Percentiles rank a stretch among this genome's conserved stretches.
phyloP scores from a whole-genome alignment of 139 green algal species.

The Chlamydomonas sphaeroides region DNA sequence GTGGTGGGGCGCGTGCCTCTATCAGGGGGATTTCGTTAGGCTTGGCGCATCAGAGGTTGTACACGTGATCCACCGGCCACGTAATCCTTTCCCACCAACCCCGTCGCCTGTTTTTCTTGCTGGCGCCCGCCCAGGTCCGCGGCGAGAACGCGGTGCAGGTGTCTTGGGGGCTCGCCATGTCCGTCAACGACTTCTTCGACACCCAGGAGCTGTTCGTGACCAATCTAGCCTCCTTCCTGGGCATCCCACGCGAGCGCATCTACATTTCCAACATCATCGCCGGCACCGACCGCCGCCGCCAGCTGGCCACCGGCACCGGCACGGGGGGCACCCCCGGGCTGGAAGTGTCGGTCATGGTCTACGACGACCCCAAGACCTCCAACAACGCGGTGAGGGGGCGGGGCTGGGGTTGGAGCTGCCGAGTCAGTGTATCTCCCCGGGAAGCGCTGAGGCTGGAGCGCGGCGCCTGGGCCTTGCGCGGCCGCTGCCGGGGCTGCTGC shows the following conservation, averaged over 20 bases:
- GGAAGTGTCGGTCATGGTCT: not conserved
- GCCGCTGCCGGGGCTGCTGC: not conserved
- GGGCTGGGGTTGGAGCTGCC: not conserved
- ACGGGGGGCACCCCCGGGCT: too few species aligned
- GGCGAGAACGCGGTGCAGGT: not conserved
- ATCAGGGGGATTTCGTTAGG: too few species aligned
- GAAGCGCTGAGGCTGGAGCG: too few species aligned
- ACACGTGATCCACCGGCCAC: not conserved
- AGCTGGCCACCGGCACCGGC: not conserved
- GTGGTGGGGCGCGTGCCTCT: too few species aligned
- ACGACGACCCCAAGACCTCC: not conserved
- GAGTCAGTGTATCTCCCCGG: not conserved
- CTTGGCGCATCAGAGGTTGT: too few species aligned
- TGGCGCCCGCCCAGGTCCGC: not conserved
- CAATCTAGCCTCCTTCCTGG: not conserved
- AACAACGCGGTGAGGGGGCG: not conserved
- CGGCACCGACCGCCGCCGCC: not conserved
- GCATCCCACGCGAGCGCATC: not conserved
- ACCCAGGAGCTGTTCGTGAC: not conserved
- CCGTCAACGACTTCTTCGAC: constrained; percentile 41
- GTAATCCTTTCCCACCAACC: too few species aligned
- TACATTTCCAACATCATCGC: constrained; percentile 23
- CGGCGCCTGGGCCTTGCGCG: too few species aligned
- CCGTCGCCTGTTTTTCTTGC: not conserved
- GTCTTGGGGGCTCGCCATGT: constrained; percentile 17